These are phyloP conservation scores for Penicillium argentinense DNA, from an alignment of 495 filamentous ascomycete species.

Conservation along the genomic window DNA sequence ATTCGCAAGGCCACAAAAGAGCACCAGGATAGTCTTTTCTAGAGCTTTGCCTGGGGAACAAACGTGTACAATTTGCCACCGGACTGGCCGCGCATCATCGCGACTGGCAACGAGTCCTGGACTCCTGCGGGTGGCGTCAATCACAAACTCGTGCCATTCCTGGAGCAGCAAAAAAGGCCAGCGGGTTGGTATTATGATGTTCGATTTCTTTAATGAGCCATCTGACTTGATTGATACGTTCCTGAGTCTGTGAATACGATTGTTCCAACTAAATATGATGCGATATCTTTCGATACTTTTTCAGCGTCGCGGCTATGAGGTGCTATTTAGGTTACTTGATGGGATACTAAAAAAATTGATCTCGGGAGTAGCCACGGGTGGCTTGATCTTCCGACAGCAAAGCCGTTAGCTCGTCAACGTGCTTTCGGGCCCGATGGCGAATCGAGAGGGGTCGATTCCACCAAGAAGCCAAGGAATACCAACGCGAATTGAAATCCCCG, in stretches of 20 bases:
- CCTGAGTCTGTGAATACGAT: slow-evolving; percentile 6
- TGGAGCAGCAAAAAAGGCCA: slow-evolving; percentile 25
- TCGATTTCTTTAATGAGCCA: slow-evolving; percentile 45
- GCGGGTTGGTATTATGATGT: slow-evolving; percentile 45
- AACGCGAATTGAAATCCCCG: too few relatives aligned
- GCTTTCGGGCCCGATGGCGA: too few relatives aligned
- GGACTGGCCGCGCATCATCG: slow-evolving; percentile 48
- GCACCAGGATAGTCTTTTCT: slow-evolving; percentile 41
- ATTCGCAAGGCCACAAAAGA: slow-evolving; percentile 29
- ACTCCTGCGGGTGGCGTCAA: slow-evolving; percentile 43
- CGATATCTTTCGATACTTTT: too few relatives aligned
- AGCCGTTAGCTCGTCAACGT: too few relatives aligned
- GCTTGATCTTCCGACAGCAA: too few relatives aligned
- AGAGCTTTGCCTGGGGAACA: slow-evolving; percentile 49
- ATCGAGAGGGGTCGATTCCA: too few relatives aligned
- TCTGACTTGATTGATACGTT: slow-evolving; percentile 17
- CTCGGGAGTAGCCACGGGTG: too few relatives aligned
- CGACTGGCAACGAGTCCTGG: slow-evolving; percentile 42
- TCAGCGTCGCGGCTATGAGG: too few relatives aligned
- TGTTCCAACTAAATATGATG: too few relatives aligned
- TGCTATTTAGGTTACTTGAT: too few relatives aligned
- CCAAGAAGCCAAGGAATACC: too few relatives aligned
- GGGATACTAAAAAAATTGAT: too few relatives aligned
- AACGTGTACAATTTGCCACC: slow-evolving; percentile 41
- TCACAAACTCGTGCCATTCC: slow-evolving; percentile 18